phyloP scores from a whole-genome alignment of 179 eudicot species.

The Beta corolliflora region DNA sequence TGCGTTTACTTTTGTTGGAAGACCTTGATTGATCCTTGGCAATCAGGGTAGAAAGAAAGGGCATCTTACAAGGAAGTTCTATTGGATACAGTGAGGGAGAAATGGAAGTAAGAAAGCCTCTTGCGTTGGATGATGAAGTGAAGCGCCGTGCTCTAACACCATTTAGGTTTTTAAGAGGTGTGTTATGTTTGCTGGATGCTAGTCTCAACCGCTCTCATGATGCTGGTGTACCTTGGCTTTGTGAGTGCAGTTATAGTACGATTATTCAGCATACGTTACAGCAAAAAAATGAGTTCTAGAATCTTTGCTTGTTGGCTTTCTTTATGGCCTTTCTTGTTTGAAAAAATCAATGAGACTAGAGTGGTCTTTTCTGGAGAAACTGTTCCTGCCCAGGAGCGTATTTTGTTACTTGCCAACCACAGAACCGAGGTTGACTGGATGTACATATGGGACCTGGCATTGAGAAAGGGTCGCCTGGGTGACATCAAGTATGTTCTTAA shows the following conservation, averaged over 20 bases:
- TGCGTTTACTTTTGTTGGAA: background rate
- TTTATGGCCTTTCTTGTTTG: conserved; percentile 89
- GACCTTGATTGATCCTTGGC: conserved; percentile 9
- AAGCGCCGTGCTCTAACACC: conserved; percentile 54
- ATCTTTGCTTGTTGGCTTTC: conserved; percentile 80
- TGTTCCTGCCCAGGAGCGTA: conserved; percentile 66
- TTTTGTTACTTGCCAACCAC: conserved; percentile 78
- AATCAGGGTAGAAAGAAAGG: background rate
- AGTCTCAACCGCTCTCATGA: conserved; percentile 69
- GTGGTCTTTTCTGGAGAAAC: conserved; percentile 79
- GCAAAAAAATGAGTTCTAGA: conserved; percentile 58
- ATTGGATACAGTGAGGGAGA: background rate
- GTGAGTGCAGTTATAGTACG: conserved; percentile 48
- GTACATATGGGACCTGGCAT: conserved; percentile 91
- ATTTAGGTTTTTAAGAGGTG: conserved; percentile 59
- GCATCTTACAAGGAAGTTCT: background rate
- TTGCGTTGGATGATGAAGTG: conserved; percentile 19
- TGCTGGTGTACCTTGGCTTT: conserved; percentile 68
- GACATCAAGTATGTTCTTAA: conserved; percentile 86
- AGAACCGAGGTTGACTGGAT: conserved; percentile 98
- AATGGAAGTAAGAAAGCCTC: conserved; percentile 44
- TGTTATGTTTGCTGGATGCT: conserved; percentile 64
- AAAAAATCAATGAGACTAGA: conserved; percentile 75
- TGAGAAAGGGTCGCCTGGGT: conserved; percentile 75
- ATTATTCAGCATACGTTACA: conserved; percentile 60